These are phyloP conservation scores for Arthrobotrys entomopaga DNA, from an alignment of 2,329 filamentous ascomycete species.

Conservation along the genomic window DNA sequence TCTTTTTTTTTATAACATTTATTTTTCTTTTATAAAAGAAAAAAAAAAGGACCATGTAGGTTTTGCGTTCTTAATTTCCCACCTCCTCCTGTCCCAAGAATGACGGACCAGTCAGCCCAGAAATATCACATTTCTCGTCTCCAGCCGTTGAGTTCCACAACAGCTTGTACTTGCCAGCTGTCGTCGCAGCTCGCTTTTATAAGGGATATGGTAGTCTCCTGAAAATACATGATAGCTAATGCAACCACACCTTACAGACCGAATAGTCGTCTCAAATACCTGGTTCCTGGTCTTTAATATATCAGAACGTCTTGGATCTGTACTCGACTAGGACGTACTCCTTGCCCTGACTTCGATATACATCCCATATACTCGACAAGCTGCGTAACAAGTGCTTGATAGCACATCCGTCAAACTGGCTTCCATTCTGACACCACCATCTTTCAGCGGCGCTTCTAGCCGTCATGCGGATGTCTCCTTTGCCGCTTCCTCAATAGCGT, in stretches of 20 bases:
- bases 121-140: constrained; percentile 51
- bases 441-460: constrained; percentile 53
- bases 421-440: constrained; percentile 53
- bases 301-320: constrained; percentile 2
- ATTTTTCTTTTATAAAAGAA: too few relatives aligned
- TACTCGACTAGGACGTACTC: constrained; percentile 16
- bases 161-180: constrained; percentile 28
- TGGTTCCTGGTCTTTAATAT: neutral
- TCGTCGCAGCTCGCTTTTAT: constrained; percentile 30
- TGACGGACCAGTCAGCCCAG: constrained; percentile 41
- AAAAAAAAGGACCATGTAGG: constrained; percentile 36
- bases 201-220: constrained; percentile 10
- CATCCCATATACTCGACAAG: constrained; percentile 22
- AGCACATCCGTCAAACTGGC: constrained; percentile 54
- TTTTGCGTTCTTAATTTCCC: constrained; percentile 37
- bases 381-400: constrained; percentile 31
- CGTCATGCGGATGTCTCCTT: constrained; percentile 46
- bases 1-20: neutral
- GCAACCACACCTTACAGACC: neutral
- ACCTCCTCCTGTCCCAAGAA: constrained; percentile 42
- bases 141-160: constrained; percentile 45
- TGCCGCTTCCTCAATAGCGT: constrained; percentile 30
- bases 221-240: neutral
- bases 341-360: constrained; percentile 1
- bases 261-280: neutral